Percentiles rank a stretch among this genome's conserved stretches.
These are phyloP conservation scores for Yamadazyma laniorum DNA, from an alignment of 805 yeast species.

Conservation along the genomic window DNA sequence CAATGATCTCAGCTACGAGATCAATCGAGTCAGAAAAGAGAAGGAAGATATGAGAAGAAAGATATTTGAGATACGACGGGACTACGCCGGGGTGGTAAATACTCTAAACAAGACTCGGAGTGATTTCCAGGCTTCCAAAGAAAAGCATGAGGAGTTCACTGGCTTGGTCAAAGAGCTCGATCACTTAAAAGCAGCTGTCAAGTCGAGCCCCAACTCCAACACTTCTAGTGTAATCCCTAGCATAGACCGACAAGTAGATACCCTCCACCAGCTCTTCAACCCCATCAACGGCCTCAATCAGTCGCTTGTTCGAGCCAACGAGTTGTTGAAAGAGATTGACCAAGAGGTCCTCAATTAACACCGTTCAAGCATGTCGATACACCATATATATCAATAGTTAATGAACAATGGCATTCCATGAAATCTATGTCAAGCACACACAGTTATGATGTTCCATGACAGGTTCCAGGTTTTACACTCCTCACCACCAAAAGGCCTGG, in stretches of 20 bases:
- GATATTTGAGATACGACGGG: slow-evolving; percentile 28
- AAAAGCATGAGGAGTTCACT: slow-evolving; percentile 16
- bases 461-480: too few species aligned
- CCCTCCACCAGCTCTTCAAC: slow-evolving; percentile 17
- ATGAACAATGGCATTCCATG: too few species aligned
- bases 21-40: slow-evolving; percentile 26
- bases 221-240: slow-evolving; percentile 1
- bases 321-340: slow-evolving; percentile 15
- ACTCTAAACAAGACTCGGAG: slow-evolving; percentile 28
- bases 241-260: slow-evolving; percentile 6
- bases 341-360: too few species aligned
- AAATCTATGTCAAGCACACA: too few species aligned
- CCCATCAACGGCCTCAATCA: slow-evolving; percentile 25
- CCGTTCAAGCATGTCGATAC: too few species aligned
- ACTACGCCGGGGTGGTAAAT: slow-evolving; percentile 32
- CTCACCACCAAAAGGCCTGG: too few species aligned
- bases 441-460: too few species aligned
- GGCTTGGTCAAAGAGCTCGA: slow-evolving; percentile 6
- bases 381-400: too few species aligned
- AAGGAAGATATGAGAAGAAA: slow-evolving; percentile 31
- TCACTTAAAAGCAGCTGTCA: slow-evolving; percentile 2
- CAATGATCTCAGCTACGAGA: slow-evolving; percentile 28
- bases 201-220: neutral
- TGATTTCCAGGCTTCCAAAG: slow-evolving; percentile 17
- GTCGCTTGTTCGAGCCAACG: slow-evolving; percentile 23